Evolutionary conservation across 345 rosid genomes (phyloP).

Genomic region (Sisymbrium altissimum): DNA sequence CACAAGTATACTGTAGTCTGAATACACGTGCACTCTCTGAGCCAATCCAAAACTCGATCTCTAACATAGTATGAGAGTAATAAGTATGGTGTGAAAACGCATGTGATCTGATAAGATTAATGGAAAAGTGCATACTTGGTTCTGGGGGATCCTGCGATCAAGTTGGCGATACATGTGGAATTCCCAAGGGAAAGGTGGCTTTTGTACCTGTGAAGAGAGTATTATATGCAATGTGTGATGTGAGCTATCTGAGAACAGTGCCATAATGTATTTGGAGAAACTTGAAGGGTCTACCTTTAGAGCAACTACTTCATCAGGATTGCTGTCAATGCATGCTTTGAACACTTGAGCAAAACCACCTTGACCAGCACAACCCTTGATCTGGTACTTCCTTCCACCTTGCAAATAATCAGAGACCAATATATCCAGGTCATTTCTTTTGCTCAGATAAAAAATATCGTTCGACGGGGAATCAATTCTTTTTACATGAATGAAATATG

Average conservation of each 20-base stretch:
- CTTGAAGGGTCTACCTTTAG: slow-evolving; percentile 52
- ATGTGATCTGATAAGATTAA: slow-evolving; percentile 6
- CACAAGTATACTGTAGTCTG: slow-evolving; percentile 80
- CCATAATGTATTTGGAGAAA: neutral
- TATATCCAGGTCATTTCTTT: neutral
- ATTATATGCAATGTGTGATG: neutral
- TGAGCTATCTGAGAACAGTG: slow-evolving; percentile 5
- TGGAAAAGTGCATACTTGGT: slow-evolving; percentile 46
- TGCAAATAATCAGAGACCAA: slow-evolving; percentile 21
- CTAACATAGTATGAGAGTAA: slow-evolving; percentile 42
- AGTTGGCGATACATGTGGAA: slow-evolving; percentile 94
- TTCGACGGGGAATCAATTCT: neutral
- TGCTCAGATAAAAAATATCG: slow-evolving; percentile 5
- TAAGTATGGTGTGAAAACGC: slow-evolving; percentile 25
- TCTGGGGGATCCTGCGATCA: slow-evolving; percentile 63
- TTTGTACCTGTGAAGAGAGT: slow-evolving; percentile 66
- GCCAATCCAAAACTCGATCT: slow-evolving; percentile 84
- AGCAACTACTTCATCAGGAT: slow-evolving; percentile 83
- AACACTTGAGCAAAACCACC: slow-evolving; percentile 93
- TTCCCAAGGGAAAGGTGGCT: slow-evolving; percentile 94
- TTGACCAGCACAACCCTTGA: slow-evolving; percentile 95
- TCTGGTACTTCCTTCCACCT: slow-evolving; percentile 91
- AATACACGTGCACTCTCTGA: slow-evolving; percentile 60
- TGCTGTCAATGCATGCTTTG: slow-evolving; percentile 61
- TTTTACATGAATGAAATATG: neutral